Base-by-base conservation (phyloP, 2,329 filamentous ascomycete species). In the Drechslerella coelobrocha region DNA sequence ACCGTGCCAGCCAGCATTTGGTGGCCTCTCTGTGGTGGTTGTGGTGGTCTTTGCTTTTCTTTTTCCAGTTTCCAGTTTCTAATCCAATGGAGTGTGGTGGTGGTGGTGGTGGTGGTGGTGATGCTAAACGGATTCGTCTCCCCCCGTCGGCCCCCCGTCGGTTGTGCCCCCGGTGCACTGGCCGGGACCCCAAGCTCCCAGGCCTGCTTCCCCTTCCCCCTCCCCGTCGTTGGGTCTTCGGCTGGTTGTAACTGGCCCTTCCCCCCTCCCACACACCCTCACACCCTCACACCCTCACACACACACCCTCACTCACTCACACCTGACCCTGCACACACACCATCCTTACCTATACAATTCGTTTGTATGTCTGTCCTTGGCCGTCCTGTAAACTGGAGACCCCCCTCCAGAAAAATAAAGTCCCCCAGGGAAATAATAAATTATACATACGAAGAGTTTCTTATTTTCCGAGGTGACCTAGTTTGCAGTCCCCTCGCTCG, bases 401-500 rank as follows among this genome's bases (percentile, higher is more conserved):
- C 47, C 47, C 47, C 47, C 27, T 48, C 43, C 34, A 56, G 47
- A 43, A 50, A 31, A 60, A 55, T 14, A 66, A 50, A 59, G 37
- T n/a, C n/a, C 29, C 61, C 61, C 54, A 66, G 53, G 52, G 50
- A 61, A 69, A 69, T 69, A 69, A 69, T 69, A 63, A 71, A 63
- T 57, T 59, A 69, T 53, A 71, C 48, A 47, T 54, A 71, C 48
- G 52, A 57, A 69, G 47, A 34, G 66, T 71, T 71, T 63, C 66
- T 63, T 71, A 71, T 71, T 71, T 71, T 71, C 66, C 66, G 66
- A 71, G 59, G 59, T 48, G 60, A 63, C 66, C 66, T 59, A 71
- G 66, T 71, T 59, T 57, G 41, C 66, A 63, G 51, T 71, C 66
- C 61, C 56, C 66, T 71, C 66, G 66, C 66, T 71, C 66, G 59